Base-by-base conservation (phyloP, 108 stramenopile species). In the Cyclostephanos tholiformis region DNA sequence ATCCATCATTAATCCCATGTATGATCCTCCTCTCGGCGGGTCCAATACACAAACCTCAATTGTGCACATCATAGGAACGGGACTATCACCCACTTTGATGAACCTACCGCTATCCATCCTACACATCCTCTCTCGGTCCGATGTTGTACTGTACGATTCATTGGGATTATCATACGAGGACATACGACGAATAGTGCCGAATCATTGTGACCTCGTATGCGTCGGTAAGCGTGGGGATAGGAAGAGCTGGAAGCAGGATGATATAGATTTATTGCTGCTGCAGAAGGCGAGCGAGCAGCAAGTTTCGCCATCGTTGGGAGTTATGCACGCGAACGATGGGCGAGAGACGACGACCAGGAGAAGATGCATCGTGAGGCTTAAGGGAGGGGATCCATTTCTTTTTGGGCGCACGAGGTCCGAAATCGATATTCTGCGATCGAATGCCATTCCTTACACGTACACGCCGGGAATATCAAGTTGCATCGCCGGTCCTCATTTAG, bases 321-420 rank as follows among this genome's bases (percentile, higher is more conserved):
- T 10, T 13, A 13, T 59, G 23, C n/a, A 30, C 12, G 9, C n/a
- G 16, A 20, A 63, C 68, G 25, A 63, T 29, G 41, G 22, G 10
- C 20, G 58, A 14, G 32, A 32, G 32, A 32, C 32, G 30, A 8
- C 27, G 27, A 10, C 7, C 6, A 56, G 7, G 9, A 10, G 27
- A 8, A 69, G 38, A 56, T 26, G 16, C 19, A 68, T 75, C 29
- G 65, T 80, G n/a, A 25, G 79, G 17, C 53, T 80, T 1, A 80
- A 80, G 64, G 75, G 75, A 7, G 79, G 79, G 2, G 79, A 80
- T 46, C 79, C 79, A 2, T 79, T 79, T 49, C 74, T 79, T 8
- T 79, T 79, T 48, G 79, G 79, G 23, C 22, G 79, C 46, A 63
- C 79, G 49, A 57, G 79, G 9, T 46, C 68, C 16, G 79, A 79